phyloP scores from a whole-genome alignment of 2,329 filamentous ascomycete species.

The Atkinsonella hypoxylon region DNA sequence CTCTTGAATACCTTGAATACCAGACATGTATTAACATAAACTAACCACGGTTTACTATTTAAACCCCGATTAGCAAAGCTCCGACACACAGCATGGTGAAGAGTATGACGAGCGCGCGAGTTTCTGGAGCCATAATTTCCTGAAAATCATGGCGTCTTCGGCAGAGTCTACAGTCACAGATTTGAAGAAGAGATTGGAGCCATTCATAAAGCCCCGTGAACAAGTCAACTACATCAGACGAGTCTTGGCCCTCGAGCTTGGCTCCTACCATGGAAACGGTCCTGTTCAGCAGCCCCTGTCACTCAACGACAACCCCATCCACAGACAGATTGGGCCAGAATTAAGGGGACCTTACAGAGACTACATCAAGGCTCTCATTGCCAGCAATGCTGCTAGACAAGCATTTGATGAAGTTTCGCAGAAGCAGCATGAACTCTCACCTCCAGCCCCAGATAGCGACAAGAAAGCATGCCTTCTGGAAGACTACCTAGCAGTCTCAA shows the following conservation, averaged over 20 bases:
- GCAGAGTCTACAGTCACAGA: constrained; percentile 20
- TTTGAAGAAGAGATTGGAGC: constrained; percentile 33
- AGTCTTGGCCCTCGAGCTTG: constrained; percentile 41
- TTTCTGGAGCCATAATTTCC: neutral
- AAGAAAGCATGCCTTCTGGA: constrained; percentile 24
- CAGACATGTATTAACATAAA: no score
- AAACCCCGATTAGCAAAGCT: no score
- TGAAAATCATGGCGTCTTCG: constrained; percentile 17
- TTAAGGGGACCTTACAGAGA: constrained; percentile 38
- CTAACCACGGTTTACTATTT: no score
- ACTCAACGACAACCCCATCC: constrained; percentile 29
- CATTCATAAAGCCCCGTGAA: constrained; percentile 44
- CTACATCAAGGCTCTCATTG: constrained; percentile 41
- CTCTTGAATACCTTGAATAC: no score
- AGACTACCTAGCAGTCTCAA: constrained; percentile 38
- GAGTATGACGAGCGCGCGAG: neutral
- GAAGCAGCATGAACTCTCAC: constrained; percentile 1
- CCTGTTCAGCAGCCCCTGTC: constrained; percentile 33
- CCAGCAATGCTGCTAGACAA: constrained; percentile 37
- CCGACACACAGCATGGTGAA: neutral
- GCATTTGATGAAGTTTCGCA: constrained; percentile 30
- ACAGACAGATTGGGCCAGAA: constrained; percentile 23
- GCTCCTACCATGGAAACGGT: constrained; percentile 32
- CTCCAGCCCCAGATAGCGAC: constrained; percentile 5
- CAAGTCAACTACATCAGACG: constrained; percentile 45